Conservation (phyloP, 208 protist genomes). For the Naegleria fowleri region DNA sequence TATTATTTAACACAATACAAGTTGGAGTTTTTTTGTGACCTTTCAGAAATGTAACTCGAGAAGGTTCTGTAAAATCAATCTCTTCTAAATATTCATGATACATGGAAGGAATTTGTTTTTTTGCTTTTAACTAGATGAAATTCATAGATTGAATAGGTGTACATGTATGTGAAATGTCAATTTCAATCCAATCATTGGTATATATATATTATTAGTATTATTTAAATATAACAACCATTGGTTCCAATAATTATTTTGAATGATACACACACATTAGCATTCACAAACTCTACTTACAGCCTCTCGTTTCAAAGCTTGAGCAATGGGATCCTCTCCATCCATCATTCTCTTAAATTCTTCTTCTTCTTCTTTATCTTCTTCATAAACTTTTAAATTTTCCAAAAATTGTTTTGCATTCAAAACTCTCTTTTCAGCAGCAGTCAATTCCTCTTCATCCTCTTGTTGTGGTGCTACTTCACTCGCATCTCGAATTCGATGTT, state of each 20-base stretch:
- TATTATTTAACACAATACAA: background rate
- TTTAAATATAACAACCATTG: no score
- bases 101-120: background rate
- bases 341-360: background rate
- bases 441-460: background rate
- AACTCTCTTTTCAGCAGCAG: background rate
- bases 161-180: no score
- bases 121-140: background rate
- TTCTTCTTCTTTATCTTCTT: background rate
- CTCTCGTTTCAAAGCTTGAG: background rate
- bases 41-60: background rate
- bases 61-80: background rate
- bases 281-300: background rate
- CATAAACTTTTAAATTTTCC: background rate
- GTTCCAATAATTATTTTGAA: no score
- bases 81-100: background rate
- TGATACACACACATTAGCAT: no score
- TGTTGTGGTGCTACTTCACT: background rate
- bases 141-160: no score
- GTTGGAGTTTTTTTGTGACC: background rate
- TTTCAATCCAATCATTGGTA: no score
- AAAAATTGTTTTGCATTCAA: conserved; percentile 17
- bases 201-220: no score
- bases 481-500: background rate
- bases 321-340: background rate